phyloP scores from a whole-genome alignment of 208 protist species.

The Naegleria lovaniensis region DNA sequence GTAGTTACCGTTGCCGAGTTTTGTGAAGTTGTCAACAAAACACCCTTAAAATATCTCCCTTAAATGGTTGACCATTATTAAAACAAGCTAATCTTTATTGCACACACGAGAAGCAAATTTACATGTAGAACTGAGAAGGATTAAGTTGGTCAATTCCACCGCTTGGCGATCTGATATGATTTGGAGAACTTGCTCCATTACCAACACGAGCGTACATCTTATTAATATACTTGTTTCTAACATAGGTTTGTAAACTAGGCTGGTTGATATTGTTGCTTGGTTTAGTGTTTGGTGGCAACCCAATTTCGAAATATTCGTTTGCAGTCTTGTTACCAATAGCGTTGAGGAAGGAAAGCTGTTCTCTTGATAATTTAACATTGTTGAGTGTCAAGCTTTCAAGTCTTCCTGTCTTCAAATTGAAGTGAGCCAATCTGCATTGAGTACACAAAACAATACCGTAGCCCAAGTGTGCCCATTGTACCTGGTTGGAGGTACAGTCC shows the following conservation, averaged over 20 bases:
- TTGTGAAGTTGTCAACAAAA: no score
- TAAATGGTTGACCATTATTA: no score
- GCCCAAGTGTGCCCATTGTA: not conserved
- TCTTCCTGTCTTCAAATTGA: not conserved
- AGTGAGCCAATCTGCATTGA: slow-evolving; percentile 9
- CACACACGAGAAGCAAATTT: no score
- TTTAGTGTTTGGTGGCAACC: not conserved
- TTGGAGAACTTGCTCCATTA: not conserved
- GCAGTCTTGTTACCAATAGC: not conserved
- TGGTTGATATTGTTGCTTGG: not conserved
- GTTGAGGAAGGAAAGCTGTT: not conserved
- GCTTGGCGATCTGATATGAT: not conserved
- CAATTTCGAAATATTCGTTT: not conserved
- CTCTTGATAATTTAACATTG: not conserved
- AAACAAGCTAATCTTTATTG: no score
- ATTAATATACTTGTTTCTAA: not conserved
- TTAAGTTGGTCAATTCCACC: not conserved
- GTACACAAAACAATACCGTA: not conserved
- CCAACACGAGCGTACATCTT: not conserved
- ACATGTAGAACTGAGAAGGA: not conserved
- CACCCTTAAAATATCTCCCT: no score
- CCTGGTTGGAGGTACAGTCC: not conserved
- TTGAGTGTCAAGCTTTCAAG: not conserved
- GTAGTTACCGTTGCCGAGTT: no score
- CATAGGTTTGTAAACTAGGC: not conserved